phyloP scores from a whole-genome alignment of 164 flowering plant species.

The Vitis cinerea region DNA sequence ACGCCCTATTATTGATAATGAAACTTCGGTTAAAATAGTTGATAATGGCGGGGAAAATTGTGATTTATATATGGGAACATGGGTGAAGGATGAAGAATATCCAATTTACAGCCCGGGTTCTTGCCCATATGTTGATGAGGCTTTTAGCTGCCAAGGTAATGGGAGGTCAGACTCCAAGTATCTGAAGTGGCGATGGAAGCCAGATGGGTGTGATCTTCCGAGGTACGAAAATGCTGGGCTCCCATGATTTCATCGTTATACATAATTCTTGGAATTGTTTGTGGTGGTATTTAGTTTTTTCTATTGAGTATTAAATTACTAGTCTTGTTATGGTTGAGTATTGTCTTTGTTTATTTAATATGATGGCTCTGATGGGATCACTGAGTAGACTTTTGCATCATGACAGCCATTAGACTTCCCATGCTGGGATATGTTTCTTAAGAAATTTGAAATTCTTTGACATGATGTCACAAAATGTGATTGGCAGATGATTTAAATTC shows the following conservation, averaged over 20 bases:
- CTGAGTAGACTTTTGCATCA: too few relatives aligned
- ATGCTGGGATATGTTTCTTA: too few relatives aligned
- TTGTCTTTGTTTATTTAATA: neutral
- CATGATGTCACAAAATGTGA: neutral
- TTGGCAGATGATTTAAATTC: too few relatives aligned
- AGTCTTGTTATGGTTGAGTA: neutral
- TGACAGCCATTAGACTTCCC: too few relatives aligned
- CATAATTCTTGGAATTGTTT: constrained; percentile 6
- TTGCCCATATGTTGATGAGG: constrained; percentile 89
- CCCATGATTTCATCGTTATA: too few relatives aligned
- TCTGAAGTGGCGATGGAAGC: constrained; percentile 88
- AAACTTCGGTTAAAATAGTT: neutral
- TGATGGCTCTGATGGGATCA: neutral
- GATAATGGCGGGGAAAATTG: constrained; percentile 28
- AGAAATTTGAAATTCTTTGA: neutral
- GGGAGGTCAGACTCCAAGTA: constrained; percentile 70
- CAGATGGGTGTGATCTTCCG: constrained; percentile 80
- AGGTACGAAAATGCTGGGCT: constrained; percentile 35
- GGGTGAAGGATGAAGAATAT: constrained; percentile 71
- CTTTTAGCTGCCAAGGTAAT: constrained; percentile 69
- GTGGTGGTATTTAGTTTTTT: neutral
- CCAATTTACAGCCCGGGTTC: constrained; percentile 70
- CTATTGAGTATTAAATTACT: too few relatives aligned
- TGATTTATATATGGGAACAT: constrained; percentile 64
- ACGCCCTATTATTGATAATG: constrained; percentile 10